Conservation (phyloP, 805 yeast genomes). For the Suhomyces xylopsoci region DNA sequence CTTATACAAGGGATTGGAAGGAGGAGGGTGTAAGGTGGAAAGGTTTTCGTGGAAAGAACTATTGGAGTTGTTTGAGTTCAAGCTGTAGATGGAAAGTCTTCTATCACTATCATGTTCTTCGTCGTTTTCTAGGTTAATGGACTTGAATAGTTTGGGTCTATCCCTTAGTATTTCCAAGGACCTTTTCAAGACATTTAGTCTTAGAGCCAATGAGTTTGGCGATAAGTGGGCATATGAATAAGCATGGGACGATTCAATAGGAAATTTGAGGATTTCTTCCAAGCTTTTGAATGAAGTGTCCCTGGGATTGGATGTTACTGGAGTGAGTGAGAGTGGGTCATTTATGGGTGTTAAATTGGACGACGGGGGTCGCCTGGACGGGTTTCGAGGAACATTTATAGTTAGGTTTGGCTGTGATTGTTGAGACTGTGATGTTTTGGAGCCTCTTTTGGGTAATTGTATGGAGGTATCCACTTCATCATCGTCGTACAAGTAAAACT, state of each 20-base stretch:
- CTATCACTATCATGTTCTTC: constrained; percentile 6
- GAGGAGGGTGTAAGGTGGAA: constrained; percentile 4
- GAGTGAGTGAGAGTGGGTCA: constrained; percentile 1
- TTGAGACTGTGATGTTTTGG: background rate
- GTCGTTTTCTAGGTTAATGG: constrained; percentile 10
- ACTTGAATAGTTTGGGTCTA: constrained; percentile 49
- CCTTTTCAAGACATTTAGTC: constrained; percentile 70
- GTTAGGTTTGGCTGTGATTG: background rate
- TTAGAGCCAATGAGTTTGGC: constrained; percentile 73
- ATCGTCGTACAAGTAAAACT: constrained; percentile 1
- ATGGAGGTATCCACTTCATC: constrained; percentile 6
- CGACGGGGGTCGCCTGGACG: constrained; percentile 2
- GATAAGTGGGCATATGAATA: constrained; percentile 81
- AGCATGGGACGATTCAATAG: constrained; percentile 78
- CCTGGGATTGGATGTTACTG: constrained; percentile 3
- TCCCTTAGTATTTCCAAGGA: constrained; percentile 71
- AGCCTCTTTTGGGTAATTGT: constrained; percentile 5
- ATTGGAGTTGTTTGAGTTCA: constrained; percentile 8
- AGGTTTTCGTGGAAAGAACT: background rate
- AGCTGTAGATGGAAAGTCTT: constrained; percentile 6
- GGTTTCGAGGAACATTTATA: background rate
- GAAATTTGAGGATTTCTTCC: constrained; percentile 55
- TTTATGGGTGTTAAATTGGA: background rate
- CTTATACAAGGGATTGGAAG: constrained; percentile 7
- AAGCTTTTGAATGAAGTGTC: constrained; percentile 9